These are phyloP conservation scores for Sanguinoderma infundibulare DNA, from an alignment of 1,284 basidiomycete species.

Conservation along the genomic window DNA sequence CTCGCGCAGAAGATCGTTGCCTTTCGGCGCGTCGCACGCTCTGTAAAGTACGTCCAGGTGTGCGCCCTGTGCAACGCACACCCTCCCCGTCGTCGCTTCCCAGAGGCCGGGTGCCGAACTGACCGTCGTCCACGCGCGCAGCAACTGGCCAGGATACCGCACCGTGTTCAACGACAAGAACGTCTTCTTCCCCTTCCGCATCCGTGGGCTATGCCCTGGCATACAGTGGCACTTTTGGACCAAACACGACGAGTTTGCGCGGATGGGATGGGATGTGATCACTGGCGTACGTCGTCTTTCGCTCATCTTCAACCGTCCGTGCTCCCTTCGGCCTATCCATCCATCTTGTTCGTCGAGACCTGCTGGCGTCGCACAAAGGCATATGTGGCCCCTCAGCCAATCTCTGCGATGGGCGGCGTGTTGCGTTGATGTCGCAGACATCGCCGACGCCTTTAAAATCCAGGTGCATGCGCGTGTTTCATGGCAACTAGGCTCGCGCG, in stretches of 20 bases:
- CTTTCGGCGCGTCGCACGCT: background rate
- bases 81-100: too few relatives aligned
- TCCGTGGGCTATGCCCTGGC: conserved; percentile 24
- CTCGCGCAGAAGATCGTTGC: conserved; percentile 6
- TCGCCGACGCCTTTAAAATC: too few relatives aligned
- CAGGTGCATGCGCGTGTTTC: too few relatives aligned
- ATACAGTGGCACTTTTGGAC: conserved; percentile 15
- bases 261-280: conserved; percentile 25
- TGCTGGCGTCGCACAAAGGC: too few relatives aligned
- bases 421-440: too few relatives aligned
- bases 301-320: too few relatives aligned
- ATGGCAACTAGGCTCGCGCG: too few relatives aligned
- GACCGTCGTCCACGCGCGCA: background rate
- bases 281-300: conserved; percentile 20
- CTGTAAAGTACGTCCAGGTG: conserved; percentile 1
- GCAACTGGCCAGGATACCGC: conserved; percentile 29
- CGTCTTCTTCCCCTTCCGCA: conserved; percentile 20
- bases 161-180: conserved; percentile 20
- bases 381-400: too few relatives aligned
- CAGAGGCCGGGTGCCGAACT: background rate
- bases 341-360: too few relatives aligned
- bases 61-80: too few relatives aligned
- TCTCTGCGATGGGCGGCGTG: too few relatives aligned
- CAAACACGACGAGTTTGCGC: conserved; percentile 25
- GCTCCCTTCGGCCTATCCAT: too few relatives aligned